Evolutionary conservation across 2,329 filamentous ascomycete genomes (phyloP).

Genomic region (Nannizzia gypsea): DNA sequence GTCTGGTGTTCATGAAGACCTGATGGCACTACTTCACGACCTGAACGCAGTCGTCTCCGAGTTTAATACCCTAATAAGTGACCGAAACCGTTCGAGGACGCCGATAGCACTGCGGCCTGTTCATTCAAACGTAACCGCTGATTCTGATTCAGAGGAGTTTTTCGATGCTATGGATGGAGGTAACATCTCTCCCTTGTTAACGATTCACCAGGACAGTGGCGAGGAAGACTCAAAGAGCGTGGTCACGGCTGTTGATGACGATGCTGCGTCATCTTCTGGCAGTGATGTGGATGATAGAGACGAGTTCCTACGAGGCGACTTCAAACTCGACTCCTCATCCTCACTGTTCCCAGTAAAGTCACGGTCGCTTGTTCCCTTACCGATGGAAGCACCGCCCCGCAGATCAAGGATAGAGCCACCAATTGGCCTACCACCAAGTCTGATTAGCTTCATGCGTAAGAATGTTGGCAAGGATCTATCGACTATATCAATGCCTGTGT

Average conservation of each 20-base stretch:
- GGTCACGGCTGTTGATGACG: constrained; percentile 39
- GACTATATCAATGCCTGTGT: constrained; percentile 94
- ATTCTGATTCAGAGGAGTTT: constrained; percentile 78
- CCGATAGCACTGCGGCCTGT: constrained; percentile 48
- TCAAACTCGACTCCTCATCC: constrained; percentile 27
- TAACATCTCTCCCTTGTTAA: constrained; percentile 53
- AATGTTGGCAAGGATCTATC: constrained; percentile 97
- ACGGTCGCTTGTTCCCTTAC: constrained; percentile 65
- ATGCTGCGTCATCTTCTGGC: constrained; percentile 40
- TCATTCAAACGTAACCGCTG: constrained; percentile 47
- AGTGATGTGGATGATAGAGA: constrained; percentile 44
- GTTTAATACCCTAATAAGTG: constrained; percentile 63
- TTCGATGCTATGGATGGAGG: constrained; percentile 74
- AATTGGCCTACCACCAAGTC: constrained; percentile 69
- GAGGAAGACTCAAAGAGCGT: constrained; percentile 50
- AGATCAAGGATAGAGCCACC: constrained; percentile 60
- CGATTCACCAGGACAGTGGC: constrained; percentile 61
- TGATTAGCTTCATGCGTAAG: constrained; percentile 89
- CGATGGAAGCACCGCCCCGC: constrained; percentile 54
- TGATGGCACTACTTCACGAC: constrained; percentile 70
- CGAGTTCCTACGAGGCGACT: constrained; percentile 27
- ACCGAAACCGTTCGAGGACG: constrained; percentile 53
- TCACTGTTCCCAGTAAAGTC: constrained; percentile 62
- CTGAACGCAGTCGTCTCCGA: constrained; percentile 73
- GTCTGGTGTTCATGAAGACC: constrained; percentile 61